Base-by-base conservation (phyloP, 257 asterid genomes). In the Dorcoceras hygrometricum region DNA sequence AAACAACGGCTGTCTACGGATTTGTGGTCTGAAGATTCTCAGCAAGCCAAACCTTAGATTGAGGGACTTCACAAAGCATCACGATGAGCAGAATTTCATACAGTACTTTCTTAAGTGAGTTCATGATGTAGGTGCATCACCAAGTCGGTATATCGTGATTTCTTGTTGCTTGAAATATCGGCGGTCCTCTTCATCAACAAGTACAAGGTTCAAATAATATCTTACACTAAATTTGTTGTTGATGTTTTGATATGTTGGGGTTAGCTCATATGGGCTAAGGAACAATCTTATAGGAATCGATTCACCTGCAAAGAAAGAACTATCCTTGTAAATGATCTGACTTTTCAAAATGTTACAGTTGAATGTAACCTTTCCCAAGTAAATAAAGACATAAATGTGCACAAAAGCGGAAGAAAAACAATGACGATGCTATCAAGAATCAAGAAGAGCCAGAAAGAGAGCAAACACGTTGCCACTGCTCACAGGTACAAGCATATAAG, bases 141-240 rank as follows among this genome's bases (percentile, higher is more conserved):
- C 95, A 29, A 89, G 84, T 28, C 97, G 97, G 77, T 77, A 89
- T 65, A 90, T 82, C 1, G 96, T 86, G 77, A 94, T 78, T 77
- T 94, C 96, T 81, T 93, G 96, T 79, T 94, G 96, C 79, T 94
- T 94, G 77, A 94, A 94, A 65, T 94, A 94, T 62, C 96, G 92
- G 31, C 99, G 87, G 69, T 94, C 99, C 82, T 90, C 99, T 75
- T 94, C 97, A 68, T 94, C 97, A 63, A 94, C 95, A 34, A 94
- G 96, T 31, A 94, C 96, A n/a, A 93, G 95, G 84, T 93, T 93
- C 74, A 94, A 71, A 78, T 81, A 94, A 80, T 90, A 90, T 73
- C 90, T 94, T 76, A 90, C 95, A 6, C 95, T 88, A 54, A 94
- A 94, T 84, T 94, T 94, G 80, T 93, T 93, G 91, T 94, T 94